phyloP scores from a whole-genome alignment of 2,329 filamentous ascomycete species.

The Fusarium brachygibbosum region DNA sequence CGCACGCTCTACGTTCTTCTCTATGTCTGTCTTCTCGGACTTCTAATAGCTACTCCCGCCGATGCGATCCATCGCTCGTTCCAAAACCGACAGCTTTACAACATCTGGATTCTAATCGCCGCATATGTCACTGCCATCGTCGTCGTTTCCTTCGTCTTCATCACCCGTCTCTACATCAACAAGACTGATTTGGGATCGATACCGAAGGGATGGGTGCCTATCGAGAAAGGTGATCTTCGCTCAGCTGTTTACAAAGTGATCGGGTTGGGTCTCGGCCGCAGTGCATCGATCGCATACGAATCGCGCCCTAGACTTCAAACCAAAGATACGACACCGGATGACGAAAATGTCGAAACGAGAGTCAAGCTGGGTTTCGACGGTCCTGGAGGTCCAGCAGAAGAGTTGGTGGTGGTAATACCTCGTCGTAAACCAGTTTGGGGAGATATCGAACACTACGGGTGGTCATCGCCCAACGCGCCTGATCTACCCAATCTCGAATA shows the following conservation, averaged over 20 bases:
- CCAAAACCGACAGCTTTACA: slow-evolving; percentile 75
- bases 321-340: slow-evolving; percentile 31
- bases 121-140: slow-evolving; percentile 80
- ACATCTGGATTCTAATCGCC: slow-evolving; percentile 85
- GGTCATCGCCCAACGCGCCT: slow-evolving; percentile 82
- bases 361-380: slow-evolving; percentile 50
- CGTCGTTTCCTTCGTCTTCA: slow-evolving; percentile 81
- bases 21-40: slow-evolving; percentile 76
- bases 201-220: slow-evolving; percentile 86
- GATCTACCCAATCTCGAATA: slow-evolving; percentile 89
- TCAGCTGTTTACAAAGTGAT: slow-evolving; percentile 83
- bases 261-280: slow-evolving; percentile 77
- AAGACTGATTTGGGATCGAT: slow-evolving; percentile 83
- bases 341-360: slow-evolving; percentile 37
- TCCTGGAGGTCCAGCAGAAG: slow-evolving; percentile 55
- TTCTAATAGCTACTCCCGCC: slow-evolving; percentile 84
- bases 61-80: slow-evolving; percentile 86
- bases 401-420: slow-evolving; percentile 63
- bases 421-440: slow-evolving; percentile 77
- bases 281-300: slow-evolving; percentile 84
- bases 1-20: slow-evolving; percentile 81
- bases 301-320: slow-evolving; percentile 52
- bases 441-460: slow-evolving; percentile 86
- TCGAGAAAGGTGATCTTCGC: slow-evolving; percentile 86
- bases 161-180: slow-evolving; percentile 87